phyloP scores from a whole-genome alignment of 73 alveolate genomes.

The Chromera velia region DNA sequence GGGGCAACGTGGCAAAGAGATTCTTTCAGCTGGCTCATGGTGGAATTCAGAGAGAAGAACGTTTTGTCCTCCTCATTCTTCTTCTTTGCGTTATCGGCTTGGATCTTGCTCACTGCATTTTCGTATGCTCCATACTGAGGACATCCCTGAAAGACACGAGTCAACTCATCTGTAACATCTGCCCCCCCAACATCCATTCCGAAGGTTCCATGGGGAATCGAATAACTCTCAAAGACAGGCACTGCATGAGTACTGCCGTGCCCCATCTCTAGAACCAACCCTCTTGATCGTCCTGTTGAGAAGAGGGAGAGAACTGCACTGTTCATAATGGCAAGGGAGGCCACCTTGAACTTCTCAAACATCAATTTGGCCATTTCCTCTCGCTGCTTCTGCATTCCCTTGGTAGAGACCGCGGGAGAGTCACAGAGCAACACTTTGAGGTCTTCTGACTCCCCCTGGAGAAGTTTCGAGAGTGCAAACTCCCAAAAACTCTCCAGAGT shows the following conservation, averaged over 20 bases:
- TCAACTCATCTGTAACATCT: slow-evolving; percentile 48
- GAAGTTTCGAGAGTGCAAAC: slow-evolving; percentile 47
- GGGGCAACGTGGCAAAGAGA: slow-evolving; percentile 52
- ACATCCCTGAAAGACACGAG: no score
- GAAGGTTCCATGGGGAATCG: slow-evolving; percentile 55
- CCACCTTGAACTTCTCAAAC: slow-evolving; percentile 58
- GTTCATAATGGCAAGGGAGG: slow-evolving; percentile 53
- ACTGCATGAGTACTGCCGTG: slow-evolving; percentile 51
- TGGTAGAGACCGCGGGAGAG: no score
- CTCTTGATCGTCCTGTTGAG: slow-evolving; percentile 59
- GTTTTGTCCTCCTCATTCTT: no score
- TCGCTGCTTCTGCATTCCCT: slow-evolving; percentile 50
- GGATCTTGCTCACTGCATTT: no score
- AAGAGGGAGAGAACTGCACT: slow-evolving; percentile 55
- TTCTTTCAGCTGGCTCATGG: slow-evolving; percentile 50
- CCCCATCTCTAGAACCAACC: slow-evolving; percentile 59
- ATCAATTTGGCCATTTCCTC: slow-evolving; percentile 50
- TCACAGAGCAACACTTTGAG: slow-evolving; percentile 54
- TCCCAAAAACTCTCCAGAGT: slow-evolving; percentile 54
- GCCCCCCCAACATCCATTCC: slow-evolving; percentile 48
- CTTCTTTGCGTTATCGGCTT: no score
- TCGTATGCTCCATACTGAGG: no score
- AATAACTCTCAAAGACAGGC: slow-evolving; percentile 58
- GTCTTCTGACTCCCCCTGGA: slow-evolving; percentile 53
- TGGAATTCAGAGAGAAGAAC: no score